Conservation (phyloP, 2,329 filamentous ascomycete genomes). For the Clonostachys sp. region DNA sequence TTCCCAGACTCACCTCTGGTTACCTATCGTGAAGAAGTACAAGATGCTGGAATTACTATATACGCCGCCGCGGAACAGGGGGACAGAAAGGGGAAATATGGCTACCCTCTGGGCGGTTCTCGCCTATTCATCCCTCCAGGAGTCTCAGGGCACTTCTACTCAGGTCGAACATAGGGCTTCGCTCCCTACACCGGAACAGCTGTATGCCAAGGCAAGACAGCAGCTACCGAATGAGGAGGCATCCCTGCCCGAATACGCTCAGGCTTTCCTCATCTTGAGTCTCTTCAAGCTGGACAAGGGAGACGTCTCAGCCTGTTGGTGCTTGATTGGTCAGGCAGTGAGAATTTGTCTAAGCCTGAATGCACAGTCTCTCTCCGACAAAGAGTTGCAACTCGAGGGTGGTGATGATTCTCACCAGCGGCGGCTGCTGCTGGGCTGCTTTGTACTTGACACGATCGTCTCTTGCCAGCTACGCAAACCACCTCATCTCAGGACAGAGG, state of each 20-base stretch:
- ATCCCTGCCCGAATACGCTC: not conserved
- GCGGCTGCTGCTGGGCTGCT: not conserved
- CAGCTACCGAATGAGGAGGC: not conserved
- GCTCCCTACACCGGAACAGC: not conserved
- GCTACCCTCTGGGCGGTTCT: not conserved
- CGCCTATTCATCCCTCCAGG: not conserved
- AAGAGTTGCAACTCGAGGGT: too few species aligned
- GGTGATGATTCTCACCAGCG: not conserved
- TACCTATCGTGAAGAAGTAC: not conserved
- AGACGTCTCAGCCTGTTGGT: not conserved
- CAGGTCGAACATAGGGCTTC: not conserved
- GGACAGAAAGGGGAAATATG: not conserved
- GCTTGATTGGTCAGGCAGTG: not conserved
- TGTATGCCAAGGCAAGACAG: not conserved
- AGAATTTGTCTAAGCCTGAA: not conserved
- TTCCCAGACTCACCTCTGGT: slow-evolving; percentile 1
- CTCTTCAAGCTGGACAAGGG: not conserved
- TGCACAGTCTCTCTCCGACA: too few species aligned
- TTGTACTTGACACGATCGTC: not conserved
- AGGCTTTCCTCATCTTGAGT: not conserved
- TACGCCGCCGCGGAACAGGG: not conserved
- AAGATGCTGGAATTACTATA: not conserved
- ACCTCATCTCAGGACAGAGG: not conserved
- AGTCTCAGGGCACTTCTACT: not conserved
- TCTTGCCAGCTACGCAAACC: not conserved